Evolutionary conservation across 208 protist species (phyloP), one percentile per base, ranked within the genome.

Genomic region (Trypanosomatidae sp.): DNA sequence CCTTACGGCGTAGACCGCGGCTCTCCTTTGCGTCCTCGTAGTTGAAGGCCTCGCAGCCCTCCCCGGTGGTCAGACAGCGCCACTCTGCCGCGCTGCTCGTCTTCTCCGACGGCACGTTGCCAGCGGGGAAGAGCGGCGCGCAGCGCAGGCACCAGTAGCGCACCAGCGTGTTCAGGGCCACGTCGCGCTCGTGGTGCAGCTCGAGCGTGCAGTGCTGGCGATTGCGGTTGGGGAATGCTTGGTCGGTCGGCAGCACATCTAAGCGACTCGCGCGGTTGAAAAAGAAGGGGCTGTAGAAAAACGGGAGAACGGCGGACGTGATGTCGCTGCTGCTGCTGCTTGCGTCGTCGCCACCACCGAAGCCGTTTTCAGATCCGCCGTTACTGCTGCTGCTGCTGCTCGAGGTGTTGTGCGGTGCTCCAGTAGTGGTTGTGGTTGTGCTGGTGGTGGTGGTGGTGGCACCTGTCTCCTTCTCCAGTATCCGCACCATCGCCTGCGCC

Each of bases 91-190:
- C 82, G 49, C 41, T 67, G 55, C 66, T 68, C 33, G 9, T 49
- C 62, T 84, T 70, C 17, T 67, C 55, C 17, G 43, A 59, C 17
- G 87, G 88, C 12, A 85, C 36, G 58, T 95, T 93, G 36, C 91
- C 91, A 28, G 69, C 62, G 2, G 77, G 84, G 69, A 95, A 95
- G 33, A 95, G 79, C 56, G 87, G 82, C 30, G 82, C 69, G 73
- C 91, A 96, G 59, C 74, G 62, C 19, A 94, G 30, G 68, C 84
- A 92, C 85, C 86, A 93, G 82, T 93, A 96, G 53, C 80, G 79
- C 33, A 88, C 83, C 36, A 71, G 49, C 36, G 50, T 83, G 47
- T 78, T 52, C 6, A 84, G 46, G 36, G 74, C 52, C n/a, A 60
- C 58, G 60, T 89, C 83, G 22, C 66, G 46, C 52, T 88, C 81